Conservation (phyloP, 78 protist genomes). For the slime mould (Dictyostelium discoideum) region DNA sequence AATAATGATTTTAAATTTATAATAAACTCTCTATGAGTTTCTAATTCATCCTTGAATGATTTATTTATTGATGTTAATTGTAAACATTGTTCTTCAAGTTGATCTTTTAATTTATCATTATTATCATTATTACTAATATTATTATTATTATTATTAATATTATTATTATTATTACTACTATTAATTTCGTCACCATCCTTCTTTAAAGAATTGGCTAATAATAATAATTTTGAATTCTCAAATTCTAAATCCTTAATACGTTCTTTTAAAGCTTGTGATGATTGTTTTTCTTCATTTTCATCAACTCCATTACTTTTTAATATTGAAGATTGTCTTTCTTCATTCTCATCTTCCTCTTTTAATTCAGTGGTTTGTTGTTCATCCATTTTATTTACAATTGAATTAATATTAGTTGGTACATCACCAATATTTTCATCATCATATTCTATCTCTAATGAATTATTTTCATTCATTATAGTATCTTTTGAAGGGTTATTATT, state of each 20-base stretch:
- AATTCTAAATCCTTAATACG: conserved; percentile 43
- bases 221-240: conserved; percentile 38
- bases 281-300: conserved; percentile 16
- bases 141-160: no score
- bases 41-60: not conserved
- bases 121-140: not conserved
- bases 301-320: not conserved
- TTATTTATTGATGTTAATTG: not conserved
- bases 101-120: not conserved
- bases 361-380: not conserved
- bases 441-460: not conserved
- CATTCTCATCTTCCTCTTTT: not conserved
- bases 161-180: not conserved
- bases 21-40: not conserved
- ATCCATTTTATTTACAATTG: not conserved
- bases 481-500: not conserved
- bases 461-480: not conserved
- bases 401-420: not conserved
- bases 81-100: not conserved
- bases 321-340: not conserved
- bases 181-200: not conserved
- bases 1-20: not conserved
- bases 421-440: not conserved
- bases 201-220: not conserved
- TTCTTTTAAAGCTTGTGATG: conserved; percentile 13